Base-by-base conservation (phyloP, 345 rosid species). In the Triadica sebifera region DNA sequence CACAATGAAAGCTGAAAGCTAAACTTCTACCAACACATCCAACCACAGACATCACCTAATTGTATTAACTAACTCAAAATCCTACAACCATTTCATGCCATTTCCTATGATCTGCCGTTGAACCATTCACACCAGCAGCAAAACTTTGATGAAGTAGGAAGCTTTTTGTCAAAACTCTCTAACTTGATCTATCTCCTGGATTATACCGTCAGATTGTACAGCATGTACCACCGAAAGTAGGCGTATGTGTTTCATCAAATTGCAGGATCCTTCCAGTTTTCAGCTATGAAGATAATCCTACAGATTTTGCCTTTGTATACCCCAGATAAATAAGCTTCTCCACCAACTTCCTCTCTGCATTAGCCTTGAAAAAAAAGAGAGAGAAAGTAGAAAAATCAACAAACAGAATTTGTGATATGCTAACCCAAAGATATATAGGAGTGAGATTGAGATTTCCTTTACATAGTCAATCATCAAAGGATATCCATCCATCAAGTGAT, bases 281-380 rank as follows among this genome's bases (percentile, higher is more conserved):
- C 47, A 20, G 45, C 67, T 75, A 60, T 12, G 73, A 61, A 10
- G 65, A 67, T 59, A 19, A 58, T 15, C 41, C 61, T 59, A 22
- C 47, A 61, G 84, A 78, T 77, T 75, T 88, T 24, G 85, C 78
- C 84, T 77, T 77, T 13, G 86, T 77, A 80, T 91, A 89, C 19
- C 97, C 94, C 82, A 92, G 80, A 79, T 79, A 65, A 39, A 86
- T 87, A 50, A 92, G 86, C 91, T 92, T 92, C 84, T 86, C 82
- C 24, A 91, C 83, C 84, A 94, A 73, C 72, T 83, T 87, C 81
- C 81, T 92, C 86, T 92, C 94, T 5, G 92, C 97, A 81, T 84
- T 89, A 39, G 89, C 92, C 98, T 94, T 79, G 64, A 67, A 47
- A 29, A 47, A 22, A 41, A 13, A 52, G 6, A 5, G 1, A 66